These are phyloP conservation scores for Wallacemonas sp. DNA, from an alignment of 208 protist species.

Conservation along the genomic window DNA sequence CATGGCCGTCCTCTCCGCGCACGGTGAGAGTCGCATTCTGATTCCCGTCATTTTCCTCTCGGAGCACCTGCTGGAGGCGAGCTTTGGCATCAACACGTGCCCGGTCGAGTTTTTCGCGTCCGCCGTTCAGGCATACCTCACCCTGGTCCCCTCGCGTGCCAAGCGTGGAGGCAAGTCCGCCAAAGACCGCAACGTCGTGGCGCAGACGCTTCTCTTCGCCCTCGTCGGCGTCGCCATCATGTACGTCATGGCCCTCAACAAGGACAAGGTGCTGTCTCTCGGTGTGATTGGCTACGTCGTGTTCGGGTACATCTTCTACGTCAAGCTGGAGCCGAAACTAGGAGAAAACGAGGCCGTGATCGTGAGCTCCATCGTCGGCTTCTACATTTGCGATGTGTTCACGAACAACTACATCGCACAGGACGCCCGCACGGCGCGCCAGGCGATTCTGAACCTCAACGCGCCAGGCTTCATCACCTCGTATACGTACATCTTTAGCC, in stretches of 20 bases:
- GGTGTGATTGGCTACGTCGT: conserved; percentile 67
- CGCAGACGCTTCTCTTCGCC: conserved; percentile 38
- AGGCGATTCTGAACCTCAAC: conserved; percentile 39
- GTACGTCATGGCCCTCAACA: conserved; percentile 46
- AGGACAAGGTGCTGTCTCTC: conserved; percentile 64
- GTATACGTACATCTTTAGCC: conserved; percentile 76
- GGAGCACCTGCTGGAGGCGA: conserved; percentile 61
- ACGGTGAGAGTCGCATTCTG: conserved; percentile 78
- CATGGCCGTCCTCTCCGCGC: conserved; percentile 54
- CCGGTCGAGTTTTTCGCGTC: conserved; percentile 84
- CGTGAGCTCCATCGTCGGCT: conserved; percentile 69
- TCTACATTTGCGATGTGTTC: conserved; percentile 75
- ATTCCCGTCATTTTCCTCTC: conserved; percentile 82
- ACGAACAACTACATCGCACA: conserved; percentile 67
- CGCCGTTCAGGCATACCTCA: conserved; percentile 74
- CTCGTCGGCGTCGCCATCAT: conserved; percentile 47
- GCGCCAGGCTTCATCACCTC: conserved; percentile 54
- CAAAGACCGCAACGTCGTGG: conserved; percentile 40
- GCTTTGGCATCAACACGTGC: conserved; percentile 41
- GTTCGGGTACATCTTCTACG: conserved; percentile 62
- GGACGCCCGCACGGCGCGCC: conserved; percentile 25
- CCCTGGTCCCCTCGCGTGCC: conserved; percentile 43
- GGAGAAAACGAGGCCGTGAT: conserved; percentile 83
- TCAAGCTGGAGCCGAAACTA: conserved; percentile 47
- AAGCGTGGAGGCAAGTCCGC: conserved; percentile 35